Evolutionary conservation across 129 eudicot species (phyloP).

Genomic region (Lactuca sativa): DNA sequence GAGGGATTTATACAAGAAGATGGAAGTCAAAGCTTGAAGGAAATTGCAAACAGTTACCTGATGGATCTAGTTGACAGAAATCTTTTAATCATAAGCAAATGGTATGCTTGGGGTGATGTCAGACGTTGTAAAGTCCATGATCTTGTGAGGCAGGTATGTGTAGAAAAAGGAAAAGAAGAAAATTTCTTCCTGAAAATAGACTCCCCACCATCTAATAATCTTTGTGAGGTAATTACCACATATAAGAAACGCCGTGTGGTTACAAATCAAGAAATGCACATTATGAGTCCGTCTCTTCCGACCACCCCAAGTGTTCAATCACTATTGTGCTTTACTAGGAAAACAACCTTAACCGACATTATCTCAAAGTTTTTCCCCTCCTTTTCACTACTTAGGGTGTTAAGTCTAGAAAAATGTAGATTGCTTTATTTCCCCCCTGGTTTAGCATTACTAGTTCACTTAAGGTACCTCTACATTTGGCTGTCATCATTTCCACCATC

Average conservation of each 20-base stretch:
- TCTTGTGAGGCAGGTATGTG: conserved; percentile 24
- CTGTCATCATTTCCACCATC: neutral
- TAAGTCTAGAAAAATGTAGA: neutral
- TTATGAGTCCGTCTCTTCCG: neutral
- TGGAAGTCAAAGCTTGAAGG: conserved; percentile 21
- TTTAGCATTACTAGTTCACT: conserved; percentile 11
- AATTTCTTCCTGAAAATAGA: neutral
- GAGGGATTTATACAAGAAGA: conserved; percentile 26
- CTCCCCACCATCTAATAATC: neutral
- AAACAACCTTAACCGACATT: neutral
- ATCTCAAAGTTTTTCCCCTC: neutral
- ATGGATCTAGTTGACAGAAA: too few relatives aligned
- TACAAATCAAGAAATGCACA: neutral
- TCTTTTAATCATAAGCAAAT: too few relatives aligned
- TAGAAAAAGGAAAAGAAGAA: conserved; percentile 19
- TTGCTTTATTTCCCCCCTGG: neutral
- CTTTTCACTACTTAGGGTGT: conserved; percentile 9
- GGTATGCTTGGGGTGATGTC: neutral
- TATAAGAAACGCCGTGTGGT: neutral
- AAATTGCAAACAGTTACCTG: conserved; percentile 10
- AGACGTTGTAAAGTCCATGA: conserved; percentile 22
- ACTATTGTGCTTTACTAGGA: neutral
- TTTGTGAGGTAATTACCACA: too few relatives aligned
- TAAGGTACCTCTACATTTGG: conserved; percentile 25
- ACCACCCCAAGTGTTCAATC: neutral